Conservation (phyloP, 345 rosid species). For the Dovyalis caffra region DNA sequence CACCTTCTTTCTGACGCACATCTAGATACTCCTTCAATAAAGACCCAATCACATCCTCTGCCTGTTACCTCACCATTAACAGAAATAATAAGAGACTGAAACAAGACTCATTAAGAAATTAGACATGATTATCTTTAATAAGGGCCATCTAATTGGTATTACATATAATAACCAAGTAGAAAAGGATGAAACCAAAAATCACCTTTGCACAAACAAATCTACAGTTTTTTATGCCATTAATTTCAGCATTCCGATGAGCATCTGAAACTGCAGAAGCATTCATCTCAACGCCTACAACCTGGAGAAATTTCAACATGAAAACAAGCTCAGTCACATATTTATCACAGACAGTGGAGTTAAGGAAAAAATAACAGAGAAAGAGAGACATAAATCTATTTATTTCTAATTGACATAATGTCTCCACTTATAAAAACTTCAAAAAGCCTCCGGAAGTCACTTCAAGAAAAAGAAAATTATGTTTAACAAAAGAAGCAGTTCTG, state of each 20-base stretch:
- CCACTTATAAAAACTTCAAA: neutral
- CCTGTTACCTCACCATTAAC: slow-evolving; percentile 39
- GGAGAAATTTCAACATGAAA: slow-evolving; percentile 19
- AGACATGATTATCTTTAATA: neutral
- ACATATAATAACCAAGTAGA: neutral
- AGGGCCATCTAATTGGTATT: neutral
- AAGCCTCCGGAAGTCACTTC: neutral
- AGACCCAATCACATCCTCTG: slow-evolving; percentile 88
- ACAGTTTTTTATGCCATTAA: slow-evolving; percentile 84
- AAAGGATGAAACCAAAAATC: slow-evolving; percentile 12
- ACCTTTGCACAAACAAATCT: slow-evolving; percentile 90
- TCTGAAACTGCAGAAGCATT: slow-evolving; percentile 94
- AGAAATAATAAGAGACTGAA: slow-evolving; percentile 12
- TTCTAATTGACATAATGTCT: too few relatives aligned
- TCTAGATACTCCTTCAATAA: slow-evolving; percentile 67
- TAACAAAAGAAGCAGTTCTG: neutral
- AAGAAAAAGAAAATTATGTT: neutral
- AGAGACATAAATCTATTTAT: too few relatives aligned
- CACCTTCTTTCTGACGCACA: slow-evolving; percentile 41
- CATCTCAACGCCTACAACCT: slow-evolving; percentile 97
- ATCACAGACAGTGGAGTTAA: neutral
- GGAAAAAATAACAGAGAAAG: neutral
- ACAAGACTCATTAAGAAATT: neutral
- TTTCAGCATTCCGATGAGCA: slow-evolving; percentile 83
- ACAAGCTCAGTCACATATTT: slow-evolving; percentile 10